phyloP scores from a whole-genome alignment of 192 early-diverging fungal genomes.

The Irineochytrium annulatum region DNA sequence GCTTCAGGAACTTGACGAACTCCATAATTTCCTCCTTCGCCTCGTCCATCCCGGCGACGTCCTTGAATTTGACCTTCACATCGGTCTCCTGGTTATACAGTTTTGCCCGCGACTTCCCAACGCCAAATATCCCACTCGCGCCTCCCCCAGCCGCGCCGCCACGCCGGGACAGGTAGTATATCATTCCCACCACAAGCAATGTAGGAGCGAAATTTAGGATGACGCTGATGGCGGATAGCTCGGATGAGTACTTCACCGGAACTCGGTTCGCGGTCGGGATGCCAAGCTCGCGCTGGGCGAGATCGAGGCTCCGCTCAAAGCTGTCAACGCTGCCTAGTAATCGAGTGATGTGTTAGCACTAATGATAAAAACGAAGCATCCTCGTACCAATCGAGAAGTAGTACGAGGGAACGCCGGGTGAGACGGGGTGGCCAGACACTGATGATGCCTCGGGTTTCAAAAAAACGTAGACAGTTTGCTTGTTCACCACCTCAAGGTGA shows the following conservation, averaged over 20 bases:
- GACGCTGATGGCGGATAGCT: constrained; percentile 67
- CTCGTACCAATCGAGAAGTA: constrained; percentile 93
- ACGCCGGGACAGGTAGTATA: constrained; percentile 83
- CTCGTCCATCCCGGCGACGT: constrained; percentile 98
- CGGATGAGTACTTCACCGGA: constrained; percentile 85
- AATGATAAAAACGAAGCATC: too few relatives aligned
- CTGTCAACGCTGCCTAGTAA: constrained; percentile 87
- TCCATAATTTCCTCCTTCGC: constrained; percentile 99
- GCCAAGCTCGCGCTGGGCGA: constrained; percentile 85
- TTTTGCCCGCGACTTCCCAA: constrained; percentile 92
- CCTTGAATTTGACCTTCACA: constrained; percentile 96
- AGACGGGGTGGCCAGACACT: constrained; percentile 3
- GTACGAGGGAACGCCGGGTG: constrained; percentile 36
- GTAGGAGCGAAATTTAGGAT: constrained; percentile 92
- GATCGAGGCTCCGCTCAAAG: constrained; percentile 87
- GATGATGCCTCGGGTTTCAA: constrained; percentile 63
- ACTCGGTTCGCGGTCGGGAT: constrained; percentile 88
- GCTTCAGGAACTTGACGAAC: constrained; percentile 99
- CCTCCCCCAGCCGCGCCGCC: constrained; percentile 59
- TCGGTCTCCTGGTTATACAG: constrained; percentile 97
- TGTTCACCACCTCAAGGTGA: constrained; percentile 83
- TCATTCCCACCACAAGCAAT: constrained; percentile 78
- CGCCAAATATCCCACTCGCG: constrained; percentile 86
- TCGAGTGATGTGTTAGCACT: too few relatives aligned
- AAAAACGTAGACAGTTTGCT: constrained; percentile 75